phyloP scores from a whole-genome alignment of 2,329 filamentous ascomycete genomes.

The Huntiella decipiens region DNA sequence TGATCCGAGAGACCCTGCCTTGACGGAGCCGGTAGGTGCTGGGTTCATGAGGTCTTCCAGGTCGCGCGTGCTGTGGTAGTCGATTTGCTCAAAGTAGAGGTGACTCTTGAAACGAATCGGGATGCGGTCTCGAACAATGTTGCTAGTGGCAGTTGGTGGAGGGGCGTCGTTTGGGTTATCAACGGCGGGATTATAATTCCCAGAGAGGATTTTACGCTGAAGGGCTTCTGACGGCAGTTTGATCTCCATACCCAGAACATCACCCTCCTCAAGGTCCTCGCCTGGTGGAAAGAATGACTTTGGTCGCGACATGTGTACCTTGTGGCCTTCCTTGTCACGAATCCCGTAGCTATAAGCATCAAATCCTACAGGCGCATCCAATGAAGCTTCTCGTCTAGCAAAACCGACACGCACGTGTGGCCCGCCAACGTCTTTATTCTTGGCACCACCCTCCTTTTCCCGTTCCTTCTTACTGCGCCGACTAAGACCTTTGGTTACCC shows the following conservation, averaged over 20 bases:
- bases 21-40: slow-evolving; percentile 27
- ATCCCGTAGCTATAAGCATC: slow-evolving; percentile 90
- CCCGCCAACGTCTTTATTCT: slow-evolving; percentile 25
- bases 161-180: slow-evolving; percentile 31
- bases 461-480: slow-evolving; percentile 20
- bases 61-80: slow-evolving; percentile 73
- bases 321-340: slow-evolving; percentile 75
- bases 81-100: slow-evolving; percentile 83
- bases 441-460: slow-evolving; percentile 11
- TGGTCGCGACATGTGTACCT: slow-evolving; percentile 84
- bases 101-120: slow-evolving; percentile 88
- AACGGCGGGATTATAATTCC: slow-evolving; percentile 70
- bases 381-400: slow-evolving; percentile 58
- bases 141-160: slow-evolving; percentile 38
- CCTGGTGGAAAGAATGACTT: slow-evolving; percentile 69
- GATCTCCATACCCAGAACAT: slow-evolving; percentile 87
- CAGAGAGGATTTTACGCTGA: slow-evolving; percentile 74
- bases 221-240: slow-evolving; percentile 68
- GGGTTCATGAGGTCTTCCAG: slow-evolving; percentile 71
- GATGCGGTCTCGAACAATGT: slow-evolving; percentile 87
- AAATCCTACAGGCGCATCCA: slow-evolving; percentile 71
- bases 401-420: slow-evolving; percentile 72
- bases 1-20: slow-evolving; percentile 22
- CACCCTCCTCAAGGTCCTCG: slow-evolving; percentile 68
- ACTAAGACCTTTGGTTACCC: slow-evolving; percentile 59